Evolutionary conservation across 495 filamentous ascomycete species (phyloP).

Genomic region (Neurospora sp.): DNA sequence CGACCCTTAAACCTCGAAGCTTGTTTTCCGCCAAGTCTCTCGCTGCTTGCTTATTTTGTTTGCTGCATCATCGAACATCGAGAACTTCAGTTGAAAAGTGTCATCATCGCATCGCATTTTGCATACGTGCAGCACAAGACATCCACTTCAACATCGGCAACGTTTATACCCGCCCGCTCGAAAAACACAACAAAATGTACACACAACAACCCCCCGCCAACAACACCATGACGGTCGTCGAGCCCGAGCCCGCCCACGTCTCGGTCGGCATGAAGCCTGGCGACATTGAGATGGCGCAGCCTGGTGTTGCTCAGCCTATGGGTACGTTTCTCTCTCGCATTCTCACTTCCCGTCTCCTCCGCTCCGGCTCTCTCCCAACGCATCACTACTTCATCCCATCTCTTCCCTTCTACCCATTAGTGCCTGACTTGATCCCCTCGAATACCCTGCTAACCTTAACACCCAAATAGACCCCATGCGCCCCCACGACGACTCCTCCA

Average conservation of each 20-base stretch:
- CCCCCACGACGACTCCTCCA: constrained; percentile 26
- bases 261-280: background rate
- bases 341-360: too few species aligned
- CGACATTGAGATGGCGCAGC: constrained; percentile 21
- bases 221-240: background rate
- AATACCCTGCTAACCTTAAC: background rate
- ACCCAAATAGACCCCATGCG: constrained; percentile 22
- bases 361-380: too few species aligned
- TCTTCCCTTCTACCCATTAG: too few species aligned
- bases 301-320: constrained; percentile 23
- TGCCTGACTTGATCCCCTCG: too few species aligned
- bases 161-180: too few species aligned
- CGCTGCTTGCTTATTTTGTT: background rate
- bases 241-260: constrained; percentile 7
- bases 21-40: background rate
- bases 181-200: background rate
- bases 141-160: too few species aligned
- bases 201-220: background rate
- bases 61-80: background rate
- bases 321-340: constrained; percentile 11
- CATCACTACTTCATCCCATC: too few species aligned
- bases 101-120: background rate
- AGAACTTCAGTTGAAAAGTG: background rate
- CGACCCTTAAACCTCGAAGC: background rate
- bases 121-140: too few species aligned